Percentiles rank a stretch among this genome's conserved stretches.
These are phyloP conservation scores for Chaetomium olivaceum DNA, from an alignment of 2,329 filamentous ascomycete genomes.

Conservation along the genomic window DNA sequence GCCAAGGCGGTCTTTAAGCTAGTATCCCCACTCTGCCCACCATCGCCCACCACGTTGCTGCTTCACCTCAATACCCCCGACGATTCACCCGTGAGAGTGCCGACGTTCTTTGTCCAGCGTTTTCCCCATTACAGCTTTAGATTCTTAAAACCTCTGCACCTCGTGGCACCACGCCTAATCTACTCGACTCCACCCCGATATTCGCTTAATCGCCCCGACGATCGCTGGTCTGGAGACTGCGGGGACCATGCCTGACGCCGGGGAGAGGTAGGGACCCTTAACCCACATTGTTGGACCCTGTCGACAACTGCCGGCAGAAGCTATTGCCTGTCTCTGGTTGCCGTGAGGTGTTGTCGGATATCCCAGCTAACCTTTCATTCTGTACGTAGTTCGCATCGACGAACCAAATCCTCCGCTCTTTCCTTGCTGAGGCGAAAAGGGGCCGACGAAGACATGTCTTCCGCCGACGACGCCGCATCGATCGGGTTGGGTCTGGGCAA, in stretches of 20 bases:
- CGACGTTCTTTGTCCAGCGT: not conserved
- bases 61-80: not conserved
- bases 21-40: slow-evolving; percentile 18
- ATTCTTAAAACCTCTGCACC: not conserved
- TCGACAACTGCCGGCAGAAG: not conserved
- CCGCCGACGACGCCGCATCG: slow-evolving; percentile 46
- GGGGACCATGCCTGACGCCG: slow-evolving; percentile 30
- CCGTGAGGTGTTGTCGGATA: not conserved
- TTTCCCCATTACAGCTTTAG: not conserved
- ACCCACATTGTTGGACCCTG: not conserved
- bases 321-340: not conserved
- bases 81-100: not conserved
- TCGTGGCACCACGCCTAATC: not conserved
- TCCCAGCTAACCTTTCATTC: not conserved
- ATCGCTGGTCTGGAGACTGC: not conserved
- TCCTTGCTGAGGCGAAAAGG: slow-evolving; percentile 56
- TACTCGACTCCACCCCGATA: not conserved
- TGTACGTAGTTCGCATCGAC: slow-evolving; percentile 46
- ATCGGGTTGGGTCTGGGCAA: slow-evolving; percentile 39
- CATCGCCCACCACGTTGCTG: slow-evolving; percentile 11
- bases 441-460: slow-evolving; percentile 50
- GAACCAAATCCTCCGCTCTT: slow-evolving; percentile 56
- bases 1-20: slow-evolving; percentile 18
- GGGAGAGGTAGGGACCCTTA: slow-evolving; percentile 31
- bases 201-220: slow-evolving; percentile 1